phyloP scores from a whole-genome alignment of 2,329 filamentous ascomycete species.

The Trichoderma sp. region DNA sequence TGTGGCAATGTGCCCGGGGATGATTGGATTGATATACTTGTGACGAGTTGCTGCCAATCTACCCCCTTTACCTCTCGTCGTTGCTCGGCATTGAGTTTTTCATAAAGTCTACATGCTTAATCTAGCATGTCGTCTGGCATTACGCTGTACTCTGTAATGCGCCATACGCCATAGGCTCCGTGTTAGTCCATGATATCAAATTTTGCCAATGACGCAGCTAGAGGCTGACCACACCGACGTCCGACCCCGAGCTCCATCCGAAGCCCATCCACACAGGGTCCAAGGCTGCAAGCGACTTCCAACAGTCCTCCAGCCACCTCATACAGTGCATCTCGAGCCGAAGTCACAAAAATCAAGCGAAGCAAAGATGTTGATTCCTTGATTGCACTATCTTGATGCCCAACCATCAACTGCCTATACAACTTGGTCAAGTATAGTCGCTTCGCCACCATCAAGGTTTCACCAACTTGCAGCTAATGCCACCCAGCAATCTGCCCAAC shows the following conservation, averaged over 20 bases:
- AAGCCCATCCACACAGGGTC: not conserved
- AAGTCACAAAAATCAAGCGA: not conserved
- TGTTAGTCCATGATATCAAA: not conserved
- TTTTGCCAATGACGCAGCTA: not conserved
- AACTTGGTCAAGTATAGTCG: not conserved
- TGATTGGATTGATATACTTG: not conserved
- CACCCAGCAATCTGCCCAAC: not conserved
- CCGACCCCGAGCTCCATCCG: conserved; percentile 22
- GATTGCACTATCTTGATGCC: not conserved
- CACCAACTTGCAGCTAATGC: not conserved
- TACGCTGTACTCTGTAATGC: not conserved
- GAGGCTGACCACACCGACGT: not conserved
- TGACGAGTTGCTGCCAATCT: not conserved
- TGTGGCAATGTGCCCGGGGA: not conserved
- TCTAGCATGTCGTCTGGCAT: not conserved
- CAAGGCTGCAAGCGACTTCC: not conserved
- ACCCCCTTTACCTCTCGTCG: not conserved
- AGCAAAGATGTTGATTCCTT: not conserved
- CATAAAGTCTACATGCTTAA: not conserved
- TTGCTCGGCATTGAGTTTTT: not conserved
- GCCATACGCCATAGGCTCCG: too few relatives aligned
- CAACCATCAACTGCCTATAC: not conserved
- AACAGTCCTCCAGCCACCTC: not conserved
- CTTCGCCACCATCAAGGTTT: not conserved
- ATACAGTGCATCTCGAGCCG: not conserved